Base-by-base conservation (phyloP, 345 rosid genomes). In the Turritis glabra region DNA sequence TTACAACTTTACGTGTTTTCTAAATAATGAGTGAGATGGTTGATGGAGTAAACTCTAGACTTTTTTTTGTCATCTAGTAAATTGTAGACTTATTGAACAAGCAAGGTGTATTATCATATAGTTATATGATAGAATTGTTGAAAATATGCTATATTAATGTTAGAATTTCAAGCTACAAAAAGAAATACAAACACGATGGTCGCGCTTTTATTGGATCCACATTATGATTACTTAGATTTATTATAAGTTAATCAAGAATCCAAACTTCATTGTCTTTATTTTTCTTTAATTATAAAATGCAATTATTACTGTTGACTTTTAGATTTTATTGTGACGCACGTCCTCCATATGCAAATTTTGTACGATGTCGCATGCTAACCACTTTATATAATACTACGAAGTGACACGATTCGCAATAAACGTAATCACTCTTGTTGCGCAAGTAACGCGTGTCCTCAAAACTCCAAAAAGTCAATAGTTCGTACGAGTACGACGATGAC, bases 201-300 rank as follows among this genome's bases (percentile, higher is more conserved):
- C 46, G 50, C 57, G 59, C 29, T 48, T 71, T 48, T 48, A 25
- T 25, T 48, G 75, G 67, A 59, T 35, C 59, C 27, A 59, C 21
- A 22, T 0, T 19, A 43, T 35, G 30, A 69, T 69, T 32, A 7
- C 11, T 7, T 71, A 54, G 69, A 62, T 72, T 44, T 72, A 38
- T 40, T 12, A 40, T 14, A 17, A 40, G 44, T 14, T 13, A 40
- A 40, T 13, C n/a, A 40, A 40, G 15, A 40, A 40, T 40, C 44
- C 13, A 40, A 13, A 5, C 17, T 40, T 40, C 44, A 38, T 38
- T 38, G n/a, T 35, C n/a, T n/a, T n/a, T n/a, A n/a, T 35, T 35
- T 33, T 35, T 10, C 5, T 38, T 38, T 1, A 4, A 38, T 12
- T 40, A 40, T 13, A 40, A 37, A 40, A 13, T 17, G 5, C 7